Evolutionary conservation across 176 grass and related monocot species (phyloP).

Genomic region (Carex pumila): DNA sequence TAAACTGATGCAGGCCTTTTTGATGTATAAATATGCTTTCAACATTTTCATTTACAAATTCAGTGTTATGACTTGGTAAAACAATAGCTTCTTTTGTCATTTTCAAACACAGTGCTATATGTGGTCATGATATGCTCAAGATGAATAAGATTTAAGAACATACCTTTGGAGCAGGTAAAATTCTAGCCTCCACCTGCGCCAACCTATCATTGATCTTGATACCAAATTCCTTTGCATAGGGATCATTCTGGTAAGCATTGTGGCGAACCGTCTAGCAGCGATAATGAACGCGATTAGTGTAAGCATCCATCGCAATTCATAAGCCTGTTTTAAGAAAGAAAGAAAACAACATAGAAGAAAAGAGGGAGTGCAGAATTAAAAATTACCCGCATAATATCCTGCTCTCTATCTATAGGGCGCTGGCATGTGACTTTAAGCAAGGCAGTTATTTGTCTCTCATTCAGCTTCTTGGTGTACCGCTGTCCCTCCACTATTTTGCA

Average conservation of each 20-base stretch:
- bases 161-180: constrained; percentile 95
- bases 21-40: not conserved
- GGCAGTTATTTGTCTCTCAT: constrained; percentile 81
- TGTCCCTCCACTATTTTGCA: constrained; percentile 97
- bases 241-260: constrained; percentile 81
- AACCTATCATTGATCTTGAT: constrained; percentile 85
- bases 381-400: constrained; percentile 65
- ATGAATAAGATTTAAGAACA: constrained; percentile 12
- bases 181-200: constrained; percentile 72
- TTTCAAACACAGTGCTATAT: not conserved
- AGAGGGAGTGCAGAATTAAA: not conserved
- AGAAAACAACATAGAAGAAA: not conserved
- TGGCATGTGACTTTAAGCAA: constrained; percentile 84
- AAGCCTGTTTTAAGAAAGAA: not conserved
- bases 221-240: constrained; percentile 88
- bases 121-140: not conserved
- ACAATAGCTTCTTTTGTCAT: not conserved
- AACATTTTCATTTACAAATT: not conserved
- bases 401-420: constrained; percentile 62
- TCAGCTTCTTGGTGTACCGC: constrained; percentile 82
- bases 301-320: constrained; percentile 18
- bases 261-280: constrained; percentile 60
- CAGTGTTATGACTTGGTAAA: not conserved
- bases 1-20: not conserved
- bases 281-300: not conserved